A percentile compares a stretch with the other conserved stretches of the same genome.
phyloP scores from a whole-genome alignment of 2,329 filamentous ascomycete species.

The Graphilbum sp. region DNA sequence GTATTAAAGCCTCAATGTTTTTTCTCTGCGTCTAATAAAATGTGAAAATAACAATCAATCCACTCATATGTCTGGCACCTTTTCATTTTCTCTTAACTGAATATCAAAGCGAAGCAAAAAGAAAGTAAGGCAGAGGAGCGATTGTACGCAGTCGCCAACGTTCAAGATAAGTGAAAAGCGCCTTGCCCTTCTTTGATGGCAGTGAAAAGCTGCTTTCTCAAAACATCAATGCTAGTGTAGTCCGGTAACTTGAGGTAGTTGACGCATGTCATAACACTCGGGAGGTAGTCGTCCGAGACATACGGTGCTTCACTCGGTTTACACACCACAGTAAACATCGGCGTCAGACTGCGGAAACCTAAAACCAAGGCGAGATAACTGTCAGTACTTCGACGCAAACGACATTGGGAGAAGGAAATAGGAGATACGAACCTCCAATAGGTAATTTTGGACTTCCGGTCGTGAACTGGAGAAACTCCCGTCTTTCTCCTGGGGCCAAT shows the following conservation, averaged over 20 bases:
- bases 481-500: slow-evolving; percentile 54
- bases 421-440: slow-evolving; percentile 63
- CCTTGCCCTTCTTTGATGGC: slow-evolving; percentile 94
- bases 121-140: neutral
- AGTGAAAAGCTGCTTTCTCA: slow-evolving; percentile 63
- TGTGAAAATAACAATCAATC: no score
- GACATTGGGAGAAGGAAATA: neutral
- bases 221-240: slow-evolving; percentile 63
- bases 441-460: slow-evolving; percentile 96
- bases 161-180: slow-evolving; percentile 81
- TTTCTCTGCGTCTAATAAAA: no score
- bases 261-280: slow-evolving; percentile 98
- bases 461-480: slow-evolving; percentile 94
- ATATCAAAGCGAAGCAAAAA: neutral
- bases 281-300: slow-evolving; percentile 91
- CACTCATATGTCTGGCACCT: no score
- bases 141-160: neutral
- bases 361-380: neutral
- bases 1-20: no score
- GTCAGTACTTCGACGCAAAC: neutral
- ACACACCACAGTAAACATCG: slow-evolving; percentile 98
- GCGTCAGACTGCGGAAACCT: slow-evolving; percentile 70
- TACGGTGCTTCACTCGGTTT: slow-evolving; percentile 94
- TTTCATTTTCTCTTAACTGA: neutral
- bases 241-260: slow-evolving; percentile 97